Evolutionary conservation across 2,329 filamentous ascomycete genomes (phyloP).

Genomic region (Colletotrichum sp.): DNA sequence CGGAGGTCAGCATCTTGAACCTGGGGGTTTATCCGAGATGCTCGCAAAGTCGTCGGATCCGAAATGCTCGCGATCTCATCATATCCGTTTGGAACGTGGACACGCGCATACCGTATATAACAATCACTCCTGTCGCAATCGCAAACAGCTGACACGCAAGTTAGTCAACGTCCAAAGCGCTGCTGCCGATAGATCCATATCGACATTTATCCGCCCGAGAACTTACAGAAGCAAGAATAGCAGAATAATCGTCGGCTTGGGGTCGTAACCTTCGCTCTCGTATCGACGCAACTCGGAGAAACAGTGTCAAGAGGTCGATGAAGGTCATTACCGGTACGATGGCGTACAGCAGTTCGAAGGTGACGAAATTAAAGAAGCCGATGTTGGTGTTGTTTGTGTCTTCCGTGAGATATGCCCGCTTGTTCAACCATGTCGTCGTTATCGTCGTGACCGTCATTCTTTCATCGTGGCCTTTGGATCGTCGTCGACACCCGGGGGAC

Average conservation of each 20-base stretch:
- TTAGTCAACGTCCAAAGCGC: neutral
- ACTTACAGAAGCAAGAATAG: neutral
- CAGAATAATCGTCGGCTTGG: neutral
- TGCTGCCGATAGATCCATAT: fast-evolving
- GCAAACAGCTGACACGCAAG: neutral
- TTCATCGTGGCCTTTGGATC: neutral
- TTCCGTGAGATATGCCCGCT: neutral
- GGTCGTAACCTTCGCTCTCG: neutral
- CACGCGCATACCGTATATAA: neutral
- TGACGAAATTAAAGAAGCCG: slow-evolving; percentile 9
- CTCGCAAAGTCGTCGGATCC: neutral
- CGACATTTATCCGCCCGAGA: neutral
- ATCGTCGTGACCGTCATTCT: neutral
- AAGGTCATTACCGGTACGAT: neutral
- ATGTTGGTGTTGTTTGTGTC: neutral
- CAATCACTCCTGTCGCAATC: neutral
- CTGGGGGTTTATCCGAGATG: too few species aligned
- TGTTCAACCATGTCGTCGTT: neutral
- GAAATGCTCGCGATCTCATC: neutral
- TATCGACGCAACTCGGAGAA: neutral
- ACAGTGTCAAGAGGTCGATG: neutral
- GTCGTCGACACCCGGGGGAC: neutral
- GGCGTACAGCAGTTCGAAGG: neutral
- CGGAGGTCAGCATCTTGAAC: neutral
- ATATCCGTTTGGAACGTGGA: neutral